phyloP scores from a whole-genome alignment of 352 stramenopile species.

The Blastocystis sp. region DNA sequence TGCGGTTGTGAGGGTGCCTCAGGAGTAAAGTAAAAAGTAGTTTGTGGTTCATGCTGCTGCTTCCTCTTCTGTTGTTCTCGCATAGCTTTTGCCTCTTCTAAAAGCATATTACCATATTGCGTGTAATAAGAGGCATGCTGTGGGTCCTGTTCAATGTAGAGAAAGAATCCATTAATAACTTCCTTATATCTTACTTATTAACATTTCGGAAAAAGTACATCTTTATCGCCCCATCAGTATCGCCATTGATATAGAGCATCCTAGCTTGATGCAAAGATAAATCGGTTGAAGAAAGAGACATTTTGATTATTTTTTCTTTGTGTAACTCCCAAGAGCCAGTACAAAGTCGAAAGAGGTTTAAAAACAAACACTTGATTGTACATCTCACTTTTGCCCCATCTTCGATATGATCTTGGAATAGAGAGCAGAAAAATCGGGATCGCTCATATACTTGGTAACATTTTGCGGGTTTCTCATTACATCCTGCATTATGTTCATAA shows the following conservation, averaged over 20 bases:
- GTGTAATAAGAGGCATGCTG: background rate
- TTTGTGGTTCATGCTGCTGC: background rate
- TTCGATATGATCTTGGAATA: slow-evolving; percentile 1
- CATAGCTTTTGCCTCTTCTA: slow-evolving; percentile 8
- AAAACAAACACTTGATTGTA: background rate
- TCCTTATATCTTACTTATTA: background rate
- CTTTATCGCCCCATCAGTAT: background rate
- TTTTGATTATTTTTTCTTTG: background rate
- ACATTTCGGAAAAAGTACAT: background rate
- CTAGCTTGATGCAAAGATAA: background rate
- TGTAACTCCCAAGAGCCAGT: background rate
- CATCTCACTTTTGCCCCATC: background rate
- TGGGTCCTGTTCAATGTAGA: background rate
- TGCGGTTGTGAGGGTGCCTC: background rate
- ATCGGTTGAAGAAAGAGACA: background rate
- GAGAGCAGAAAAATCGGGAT: slow-evolving; percentile 1
- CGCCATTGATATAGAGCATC: background rate
- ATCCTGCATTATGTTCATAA: background rate
- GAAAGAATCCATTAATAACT: background rate
- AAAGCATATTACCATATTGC: slow-evolving; percentile 25
- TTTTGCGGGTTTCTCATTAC: background rate
- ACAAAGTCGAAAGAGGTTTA: background rate
- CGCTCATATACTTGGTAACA: background rate
- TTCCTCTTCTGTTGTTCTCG: background rate
- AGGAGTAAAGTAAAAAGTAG: background rate